A percentile compares a stretch with the other conserved stretches of the same genome.
Conservation (phyloP, 148 eudicot genomes). For the Limonium bicolor region DNA sequence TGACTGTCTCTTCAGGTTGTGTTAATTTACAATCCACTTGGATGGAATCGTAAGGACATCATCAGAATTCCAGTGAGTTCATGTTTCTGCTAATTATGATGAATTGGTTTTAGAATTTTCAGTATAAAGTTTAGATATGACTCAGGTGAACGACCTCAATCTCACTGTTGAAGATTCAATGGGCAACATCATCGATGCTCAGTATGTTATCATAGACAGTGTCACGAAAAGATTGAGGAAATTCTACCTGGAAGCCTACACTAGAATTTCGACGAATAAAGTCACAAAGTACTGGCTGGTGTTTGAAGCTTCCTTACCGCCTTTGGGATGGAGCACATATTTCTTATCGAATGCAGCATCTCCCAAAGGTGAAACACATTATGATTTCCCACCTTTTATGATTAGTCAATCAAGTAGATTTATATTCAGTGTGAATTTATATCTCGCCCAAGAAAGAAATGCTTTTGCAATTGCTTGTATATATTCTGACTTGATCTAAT, state of each 20-base stretch:
- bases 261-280: slow-evolving; percentile 28
- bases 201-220: slow-evolving; percentile 49
- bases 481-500: too few species aligned
- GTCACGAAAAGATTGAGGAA: slow-evolving; percentile 51
- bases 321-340: slow-evolving; percentile 85
- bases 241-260: slow-evolving; percentile 54
- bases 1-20: slow-evolving; percentile 51
- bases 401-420: too few species aligned
- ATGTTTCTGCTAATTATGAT: too few species aligned
- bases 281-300: slow-evolving; percentile 69
- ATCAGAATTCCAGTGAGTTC: slow-evolving; percentile 69
- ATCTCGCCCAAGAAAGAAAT: too few species aligned
- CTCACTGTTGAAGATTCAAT: slow-evolving; percentile 49
- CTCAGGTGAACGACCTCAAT: slow-evolving; percentile 56
- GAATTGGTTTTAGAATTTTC: too few species aligned
- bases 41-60: slow-evolving; percentile 67
- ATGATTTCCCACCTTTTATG: not conserved
- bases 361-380: slow-evolving; percentile 47
- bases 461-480: too few species aligned
- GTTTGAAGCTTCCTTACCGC: slow-evolving; percentile 59
- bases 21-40: slow-evolving; percentile 76
- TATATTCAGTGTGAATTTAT: too few species aligned
- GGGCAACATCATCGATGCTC: slow-evolving; percentile 43
- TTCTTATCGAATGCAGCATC: slow-evolving; percentile 34
- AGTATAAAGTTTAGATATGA: too few species aligned